Percentiles rank a stretch among this genome's conserved stretches.
phyloP scores from a whole-genome alignment of 805 yeast species.

The Metschnikowia anglica region DNA sequence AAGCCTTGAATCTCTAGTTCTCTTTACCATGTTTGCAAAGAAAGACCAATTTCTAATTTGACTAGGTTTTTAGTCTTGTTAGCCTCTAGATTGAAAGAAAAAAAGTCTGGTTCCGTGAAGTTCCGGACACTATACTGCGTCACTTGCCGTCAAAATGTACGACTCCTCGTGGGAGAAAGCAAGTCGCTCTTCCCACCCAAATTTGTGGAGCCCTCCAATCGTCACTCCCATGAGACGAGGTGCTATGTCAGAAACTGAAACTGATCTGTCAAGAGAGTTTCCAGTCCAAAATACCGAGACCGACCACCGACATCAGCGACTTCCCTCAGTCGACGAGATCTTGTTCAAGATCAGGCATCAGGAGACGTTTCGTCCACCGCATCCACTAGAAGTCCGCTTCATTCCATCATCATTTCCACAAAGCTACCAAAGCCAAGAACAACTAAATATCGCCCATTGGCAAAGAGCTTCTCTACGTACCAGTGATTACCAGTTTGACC shows the following conservation, averaged over 20 bases:
- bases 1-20: constrained; percentile 1
- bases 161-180: constrained; percentile 14
- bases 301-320: constrained; percentile 6
- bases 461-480: constrained; percentile 3
- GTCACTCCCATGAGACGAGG: constrained; percentile 8
- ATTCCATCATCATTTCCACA: background rate
- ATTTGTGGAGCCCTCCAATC: constrained; percentile 15
- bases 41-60: background rate
- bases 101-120: constrained; percentile 1
- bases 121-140: constrained; percentile 5
- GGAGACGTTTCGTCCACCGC: constrained; percentile 2
- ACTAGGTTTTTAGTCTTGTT: background rate
- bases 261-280: constrained; percentile 2
- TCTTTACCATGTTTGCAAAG: constrained; percentile 7
- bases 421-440: background rate
- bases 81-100: background rate
- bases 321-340: constrained; percentile 17
- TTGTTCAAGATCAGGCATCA: constrained; percentile 10
- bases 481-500: constrained; percentile 5
- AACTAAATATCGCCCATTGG: constrained; percentile 6
- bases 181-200: constrained; percentile 13
- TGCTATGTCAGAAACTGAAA: constrained; percentile 8
- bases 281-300: background rate
- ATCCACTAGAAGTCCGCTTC: constrained; percentile 5
- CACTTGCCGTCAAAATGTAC: constrained; percentile 12